phyloP scores from a whole-genome alignment of 768 basidiomycete species.

The Psilocybe subaeruginosa region DNA sequence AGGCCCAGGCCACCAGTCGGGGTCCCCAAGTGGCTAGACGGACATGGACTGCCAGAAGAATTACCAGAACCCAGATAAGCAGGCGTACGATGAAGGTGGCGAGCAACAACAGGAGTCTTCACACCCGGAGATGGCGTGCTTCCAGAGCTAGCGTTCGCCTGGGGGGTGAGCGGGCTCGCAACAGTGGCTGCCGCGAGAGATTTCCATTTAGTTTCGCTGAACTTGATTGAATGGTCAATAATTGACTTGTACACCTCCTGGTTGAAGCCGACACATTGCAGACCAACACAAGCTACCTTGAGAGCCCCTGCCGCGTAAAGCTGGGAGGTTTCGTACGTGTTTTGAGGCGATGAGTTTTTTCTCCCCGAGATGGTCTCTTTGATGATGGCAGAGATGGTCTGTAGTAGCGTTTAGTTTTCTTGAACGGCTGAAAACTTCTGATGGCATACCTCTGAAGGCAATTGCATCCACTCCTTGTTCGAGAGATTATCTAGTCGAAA shows the following conservation, averaged over 20 bases:
- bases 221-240: conserved; percentile 63
- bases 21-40: conserved; percentile 8
- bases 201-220: conserved; percentile 42
- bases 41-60: conserved; percentile 5
- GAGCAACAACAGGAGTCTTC: conserved; percentile 2
- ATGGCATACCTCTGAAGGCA: conserved; percentile 60
- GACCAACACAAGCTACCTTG: conserved; percentile 70
- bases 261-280: conserved; percentile 81
- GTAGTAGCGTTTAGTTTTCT: conserved; percentile 6
- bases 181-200: conserved; percentile 17
- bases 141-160: conserved; percentile 2
- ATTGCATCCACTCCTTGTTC: conserved; percentile 67
- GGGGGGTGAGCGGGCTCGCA: conserved; percentile 7
- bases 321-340: conserved; percentile 73
- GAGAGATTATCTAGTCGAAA: conserved; percentile 69
- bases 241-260: conserved; percentile 63
- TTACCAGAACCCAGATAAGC: conserved; percentile 7
- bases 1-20: conserved; percentile 11
- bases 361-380: conserved; percentile 73
- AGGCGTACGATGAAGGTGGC: conserved; percentile 7
- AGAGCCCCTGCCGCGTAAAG: conserved; percentile 75
- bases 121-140: conserved; percentile 8
- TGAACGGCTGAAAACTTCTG: not conserved
- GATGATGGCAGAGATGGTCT: conserved; percentile 70
- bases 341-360: conserved; percentile 80